Percentiles rank a stretch among this genome's conserved stretches.
Conservation (phyloP, 768 basidiomycete genomes). For the Tylopilus sp. region DNA sequence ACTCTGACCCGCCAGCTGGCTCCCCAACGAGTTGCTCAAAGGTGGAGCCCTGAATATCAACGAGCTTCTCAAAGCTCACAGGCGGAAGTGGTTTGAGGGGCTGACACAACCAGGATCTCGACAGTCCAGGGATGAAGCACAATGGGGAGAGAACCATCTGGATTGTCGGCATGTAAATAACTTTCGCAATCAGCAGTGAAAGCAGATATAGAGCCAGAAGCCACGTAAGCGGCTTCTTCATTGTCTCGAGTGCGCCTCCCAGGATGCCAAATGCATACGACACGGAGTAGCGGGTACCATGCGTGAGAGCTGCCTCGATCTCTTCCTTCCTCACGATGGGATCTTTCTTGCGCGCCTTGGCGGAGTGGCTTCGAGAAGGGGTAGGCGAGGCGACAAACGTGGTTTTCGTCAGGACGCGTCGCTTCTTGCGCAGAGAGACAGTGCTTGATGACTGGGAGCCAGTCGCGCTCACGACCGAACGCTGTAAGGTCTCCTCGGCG, state of each 20-base stretch:
- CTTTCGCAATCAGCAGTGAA: conserved; percentile 39
- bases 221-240: conserved; percentile 55
- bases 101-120: conserved; percentile 43
- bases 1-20: conserved; percentile 51
- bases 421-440: conserved; percentile 28
- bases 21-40: conserved; percentile 64
- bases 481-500: conserved; percentile 11
- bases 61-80: conserved; percentile 59
- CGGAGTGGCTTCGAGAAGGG: conserved; percentile 15
- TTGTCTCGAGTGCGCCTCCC: conserved; percentile 41
- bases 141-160: conserved; percentile 51
- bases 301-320: conserved; percentile 18
- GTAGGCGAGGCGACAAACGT: conserved; percentile 19
- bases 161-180: conserved; percentile 42
- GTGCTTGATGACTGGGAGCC: conserved; percentile 11
- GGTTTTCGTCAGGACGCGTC: conserved; percentile 24
- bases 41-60: conserved; percentile 55
- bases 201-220: conserved; percentile 52
- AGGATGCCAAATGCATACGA: conserved; percentile 49
- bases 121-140: conserved; percentile 61
- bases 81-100: conserved; percentile 23
- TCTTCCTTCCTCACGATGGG: conserved; percentile 27
- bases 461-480: conserved; percentile 1
- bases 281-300: conserved; percentile 27
- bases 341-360: conserved; percentile 27